Conservation (phyloP, 2,329 filamentous ascomycete genomes). For the Colletotrichum spinosum region DNA sequence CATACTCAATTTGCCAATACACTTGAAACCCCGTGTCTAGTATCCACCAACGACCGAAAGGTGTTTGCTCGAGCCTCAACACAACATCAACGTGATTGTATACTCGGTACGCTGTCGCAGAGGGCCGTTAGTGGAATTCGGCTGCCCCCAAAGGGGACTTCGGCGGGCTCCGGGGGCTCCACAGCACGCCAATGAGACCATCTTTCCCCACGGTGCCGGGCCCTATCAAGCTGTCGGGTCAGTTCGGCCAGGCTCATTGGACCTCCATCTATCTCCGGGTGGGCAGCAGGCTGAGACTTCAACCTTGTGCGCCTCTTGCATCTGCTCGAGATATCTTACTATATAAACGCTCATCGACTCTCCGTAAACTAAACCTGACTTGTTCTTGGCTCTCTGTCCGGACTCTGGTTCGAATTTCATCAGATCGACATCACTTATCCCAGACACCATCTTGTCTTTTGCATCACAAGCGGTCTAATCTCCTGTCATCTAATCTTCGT, state of each 20-base stretch:
- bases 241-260: conserved; percentile 33
- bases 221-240: conserved; percentile 35
- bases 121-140: conserved; percentile 26
- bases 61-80: conserved; percentile 1
- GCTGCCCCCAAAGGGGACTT: conserved; percentile 41
- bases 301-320: too few species aligned
- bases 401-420: conserved; percentile 2
- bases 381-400: conserved; percentile 19
- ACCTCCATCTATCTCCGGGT: conserved; percentile 31
- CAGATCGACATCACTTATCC: background rate
- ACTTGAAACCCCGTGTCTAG: too few species aligned
- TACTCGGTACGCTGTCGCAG: conserved; percentile 1
- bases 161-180: conserved; percentile 47
- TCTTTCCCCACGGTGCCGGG: conserved; percentile 34
- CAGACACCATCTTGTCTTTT: background rate
- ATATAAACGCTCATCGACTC: conserved; percentile 27
- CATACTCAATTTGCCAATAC: too few species aligned
- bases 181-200: conserved; percentile 35
- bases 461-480: conserved; percentile 7
- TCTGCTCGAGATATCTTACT: background rate
- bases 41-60: conserved; percentile 13
- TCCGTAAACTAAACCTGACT: background rate
- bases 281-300: too few species aligned
- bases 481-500: conserved; percentile 1
- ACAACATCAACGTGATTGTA: background rate